phyloP scores from a whole-genome alignment of 2,329 filamentous ascomycete genomes.

The Rhynchosporium graminicola region DNA sequence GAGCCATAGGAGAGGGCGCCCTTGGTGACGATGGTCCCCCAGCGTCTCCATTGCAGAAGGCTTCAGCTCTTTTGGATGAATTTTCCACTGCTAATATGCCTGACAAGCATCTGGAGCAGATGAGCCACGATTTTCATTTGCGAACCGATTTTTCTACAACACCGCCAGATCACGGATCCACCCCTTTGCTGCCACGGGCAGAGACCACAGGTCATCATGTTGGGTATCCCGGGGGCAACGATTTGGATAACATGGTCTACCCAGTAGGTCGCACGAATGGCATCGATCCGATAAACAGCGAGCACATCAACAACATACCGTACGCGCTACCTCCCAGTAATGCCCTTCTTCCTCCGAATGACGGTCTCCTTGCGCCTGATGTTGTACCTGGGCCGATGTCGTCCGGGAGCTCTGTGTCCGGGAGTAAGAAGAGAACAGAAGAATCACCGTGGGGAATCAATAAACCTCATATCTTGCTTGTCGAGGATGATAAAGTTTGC shows the following conservation, averaged over 20 bases:
- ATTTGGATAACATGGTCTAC: conserved; percentile 77
- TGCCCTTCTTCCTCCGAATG: too few relatives aligned
- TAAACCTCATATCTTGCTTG: conserved; percentile 81
- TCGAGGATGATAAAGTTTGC: conserved; percentile 77
- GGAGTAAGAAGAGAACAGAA: conserved; percentile 40
- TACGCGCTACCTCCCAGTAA: conserved; percentile 70
- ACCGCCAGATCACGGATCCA: conserved; percentile 35
- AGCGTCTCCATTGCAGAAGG: conserved; percentile 67
- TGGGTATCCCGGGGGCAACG: conserved; percentile 48
- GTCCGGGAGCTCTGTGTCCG: conserved; percentile 45
- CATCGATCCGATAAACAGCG: conserved; percentile 91
- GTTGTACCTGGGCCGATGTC: conserved; percentile 48
- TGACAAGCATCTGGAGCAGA: conserved; percentile 65
- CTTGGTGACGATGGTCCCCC: conserved; percentile 56
- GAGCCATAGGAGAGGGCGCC: conserved; percentile 37
- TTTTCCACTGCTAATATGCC: conserved; percentile 66
- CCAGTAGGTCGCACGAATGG: conserved; percentile 88
- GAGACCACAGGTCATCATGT: conserved; percentile 50
- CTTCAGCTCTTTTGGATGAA: conserved; percentile 64
- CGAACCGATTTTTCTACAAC: conserved; percentile 40
- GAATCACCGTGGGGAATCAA: conserved; percentile 58
- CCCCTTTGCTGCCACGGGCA: conserved; percentile 43
- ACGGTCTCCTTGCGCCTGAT: conserved; percentile 50
- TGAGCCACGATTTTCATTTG: conserved; percentile 48
- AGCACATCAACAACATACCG: conserved; percentile 92